A percentile compares a stretch with the other conserved stretches of the same genome.
phyloP scores from a whole-genome alignment of 78 protist species.

The Dictyostelium purpureum region DNA sequence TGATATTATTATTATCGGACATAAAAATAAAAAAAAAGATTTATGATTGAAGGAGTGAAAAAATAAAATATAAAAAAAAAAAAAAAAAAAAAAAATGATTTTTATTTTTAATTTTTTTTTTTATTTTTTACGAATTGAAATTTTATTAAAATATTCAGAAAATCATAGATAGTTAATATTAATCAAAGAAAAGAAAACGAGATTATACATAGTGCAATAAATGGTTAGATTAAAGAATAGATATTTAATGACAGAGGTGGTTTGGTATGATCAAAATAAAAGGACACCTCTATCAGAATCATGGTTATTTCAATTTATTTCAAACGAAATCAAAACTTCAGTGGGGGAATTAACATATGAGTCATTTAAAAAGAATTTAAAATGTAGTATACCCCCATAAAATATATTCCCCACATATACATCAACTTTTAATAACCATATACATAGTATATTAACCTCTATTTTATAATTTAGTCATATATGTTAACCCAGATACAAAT shows the following conservation, averaged over 20 bases:
- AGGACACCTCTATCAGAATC: not conserved
- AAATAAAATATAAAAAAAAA: too few relatives aligned
- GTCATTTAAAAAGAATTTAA: not conserved
- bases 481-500: constrained; percentile 25
- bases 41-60: too few relatives aligned
- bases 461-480: not conserved
- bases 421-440: not conserved
- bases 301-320: constrained; percentile 1
- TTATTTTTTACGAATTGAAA: too few relatives aligned
- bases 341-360: constrained; percentile 19
- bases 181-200: too few relatives aligned
- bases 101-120: too few relatives aligned
- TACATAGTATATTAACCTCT: not conserved
- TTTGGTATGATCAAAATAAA: constrained; percentile 18
- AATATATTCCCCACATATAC: too few relatives aligned
- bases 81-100: too few relatives aligned
- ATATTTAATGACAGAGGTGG: constrained; percentile 39
- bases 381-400: not conserved
- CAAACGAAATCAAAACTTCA: not conserved
- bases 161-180: too few relatives aligned
- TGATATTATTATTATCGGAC: too few relatives aligned
- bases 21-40: too few relatives aligned
- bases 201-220: too few relatives aligned
- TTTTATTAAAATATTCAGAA: too few relatives aligned
- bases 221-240: constrained; percentile 70